Percentiles rank a stretch among this genome's conserved stretches.
These are phyloP conservation scores for Chytriomyces confervae DNA, from an alignment of 192 early-diverging fungal species.

Conservation along the genomic window DNA sequence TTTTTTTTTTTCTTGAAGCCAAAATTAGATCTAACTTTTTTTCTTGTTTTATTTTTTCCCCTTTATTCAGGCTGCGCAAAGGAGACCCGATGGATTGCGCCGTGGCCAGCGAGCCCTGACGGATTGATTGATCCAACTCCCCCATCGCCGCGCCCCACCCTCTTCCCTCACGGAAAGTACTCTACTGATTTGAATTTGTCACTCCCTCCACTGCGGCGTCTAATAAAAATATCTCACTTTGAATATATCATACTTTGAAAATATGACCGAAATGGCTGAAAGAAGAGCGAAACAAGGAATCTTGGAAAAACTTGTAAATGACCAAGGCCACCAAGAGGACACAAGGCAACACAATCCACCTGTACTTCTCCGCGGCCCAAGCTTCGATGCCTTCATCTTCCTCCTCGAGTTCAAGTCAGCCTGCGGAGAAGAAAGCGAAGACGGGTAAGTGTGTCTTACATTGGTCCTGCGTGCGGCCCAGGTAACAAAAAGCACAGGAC, in stretches of 20 bases:
- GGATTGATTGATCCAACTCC: too few relatives aligned
- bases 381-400: background rate
- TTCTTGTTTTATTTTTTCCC: background rate
- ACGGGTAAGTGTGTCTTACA: too few relatives aligned
- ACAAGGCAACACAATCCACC: background rate
- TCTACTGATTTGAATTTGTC: background rate
- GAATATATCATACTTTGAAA: background rate
- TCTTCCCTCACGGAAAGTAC: conserved; percentile 5
- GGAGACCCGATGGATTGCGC: conserved; percentile 22
- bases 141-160: background rate
- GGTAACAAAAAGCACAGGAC: background rate
- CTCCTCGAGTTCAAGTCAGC: background rate
- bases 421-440: background rate
- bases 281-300: too few relatives aligned
- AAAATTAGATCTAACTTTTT: background rate
- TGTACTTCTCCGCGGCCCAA: background rate
- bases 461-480: background rate
- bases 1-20: background rate
- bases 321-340: background rate
- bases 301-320: background rate
- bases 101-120: conserved; percentile 26
- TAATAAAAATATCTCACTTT: background rate
- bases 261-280: too few relatives aligned
- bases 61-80: conserved; percentile 18
- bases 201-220: background rate